Conservation (phyloP, 305 asterid genomes). For the Solanum aculeatissimum region DNA sequence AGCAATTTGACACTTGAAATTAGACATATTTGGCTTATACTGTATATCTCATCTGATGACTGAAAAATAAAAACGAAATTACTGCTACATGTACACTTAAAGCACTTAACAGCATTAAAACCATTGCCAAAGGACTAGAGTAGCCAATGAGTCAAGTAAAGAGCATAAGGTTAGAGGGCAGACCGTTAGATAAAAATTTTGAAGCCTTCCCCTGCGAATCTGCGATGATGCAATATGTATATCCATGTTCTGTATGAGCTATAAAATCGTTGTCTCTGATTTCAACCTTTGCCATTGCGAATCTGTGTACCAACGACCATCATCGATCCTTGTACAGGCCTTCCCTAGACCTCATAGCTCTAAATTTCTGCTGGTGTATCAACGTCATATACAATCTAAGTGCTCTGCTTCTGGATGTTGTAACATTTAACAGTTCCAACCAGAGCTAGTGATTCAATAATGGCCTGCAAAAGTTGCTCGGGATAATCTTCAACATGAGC, state of each 20-base stretch:
- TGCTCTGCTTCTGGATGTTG: background rate
- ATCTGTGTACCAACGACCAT: background rate
- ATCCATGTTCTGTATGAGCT: background rate
- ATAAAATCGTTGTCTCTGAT: background rate
- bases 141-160: background rate
- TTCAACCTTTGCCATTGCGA: background rate
- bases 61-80: background rate
- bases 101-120: background rate
- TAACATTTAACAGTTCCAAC: slow-evolving; percentile 76
- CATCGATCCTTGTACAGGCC: background rate
- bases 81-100: background rate
- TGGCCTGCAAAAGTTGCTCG: slow-evolving; percentile 56
- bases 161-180: background rate
- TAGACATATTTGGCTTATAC: background rate
- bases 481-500: slow-evolving; percentile 58
- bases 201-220: background rate
- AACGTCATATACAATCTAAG: background rate
- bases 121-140: background rate
- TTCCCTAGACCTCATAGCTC: background rate
- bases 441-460: slow-evolving; percentile 49
- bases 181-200: background rate
- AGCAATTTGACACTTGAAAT: background rate
- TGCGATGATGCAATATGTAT: background rate
- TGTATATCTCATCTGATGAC: background rate
- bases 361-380: background rate